Percentiles rank a stretch among this genome's conserved stretches.
Conservation (phyloP, 225 moss, liverwort and hornwort species). For the Bryoerythrophyllum caledonicum region DNA sequence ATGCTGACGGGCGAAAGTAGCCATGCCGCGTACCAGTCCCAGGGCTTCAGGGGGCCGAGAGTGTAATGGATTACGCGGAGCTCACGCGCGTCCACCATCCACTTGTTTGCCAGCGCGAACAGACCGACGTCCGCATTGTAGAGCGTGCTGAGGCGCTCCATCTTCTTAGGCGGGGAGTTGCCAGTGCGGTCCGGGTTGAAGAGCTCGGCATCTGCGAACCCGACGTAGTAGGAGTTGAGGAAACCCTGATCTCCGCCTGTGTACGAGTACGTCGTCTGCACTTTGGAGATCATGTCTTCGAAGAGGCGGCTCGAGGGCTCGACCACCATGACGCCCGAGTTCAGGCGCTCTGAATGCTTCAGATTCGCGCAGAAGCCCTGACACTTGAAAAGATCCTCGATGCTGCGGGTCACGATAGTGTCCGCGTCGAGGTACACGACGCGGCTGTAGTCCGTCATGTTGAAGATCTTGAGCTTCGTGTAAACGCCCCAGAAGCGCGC, state of each 20-base stretch:
- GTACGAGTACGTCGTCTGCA: slow-evolving; percentile 73
- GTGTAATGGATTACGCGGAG: slow-evolving; percentile 95
- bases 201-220: slow-evolving; percentile 82
- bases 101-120: slow-evolving; percentile 93
- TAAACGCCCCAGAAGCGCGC: slow-evolving; percentile 96
- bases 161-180: slow-evolving; percentile 56
- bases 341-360: slow-evolving; percentile 96
- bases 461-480: slow-evolving; percentile 93
- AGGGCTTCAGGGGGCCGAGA: slow-evolving; percentile 92
- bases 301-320: slow-evolving; percentile 82
- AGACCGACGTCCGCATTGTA: slow-evolving; percentile 96
- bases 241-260: slow-evolving; percentile 99
- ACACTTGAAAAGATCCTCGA: slow-evolving; percentile 87
- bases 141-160: slow-evolving; percentile 87
- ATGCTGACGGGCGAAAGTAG: slow-evolving; percentile 78
- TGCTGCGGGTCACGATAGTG: slow-evolving; percentile 80
- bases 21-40: slow-evolving; percentile 99
- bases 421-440: slow-evolving; percentile 96
- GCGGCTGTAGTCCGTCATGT: slow-evolving; percentile 89
- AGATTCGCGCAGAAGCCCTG: slow-evolving; percentile 94
- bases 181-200: slow-evolving; percentile 68
- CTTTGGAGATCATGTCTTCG: slow-evolving; percentile 83
- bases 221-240: slow-evolving; percentile 81
- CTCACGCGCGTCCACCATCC: slow-evolving; percentile 93
- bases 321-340: slow-evolving; percentile 99